These are phyloP conservation scores for Syzygium grande DNA, from an alignment of 345 rosid genomes.

Conservation along the genomic window DNA sequence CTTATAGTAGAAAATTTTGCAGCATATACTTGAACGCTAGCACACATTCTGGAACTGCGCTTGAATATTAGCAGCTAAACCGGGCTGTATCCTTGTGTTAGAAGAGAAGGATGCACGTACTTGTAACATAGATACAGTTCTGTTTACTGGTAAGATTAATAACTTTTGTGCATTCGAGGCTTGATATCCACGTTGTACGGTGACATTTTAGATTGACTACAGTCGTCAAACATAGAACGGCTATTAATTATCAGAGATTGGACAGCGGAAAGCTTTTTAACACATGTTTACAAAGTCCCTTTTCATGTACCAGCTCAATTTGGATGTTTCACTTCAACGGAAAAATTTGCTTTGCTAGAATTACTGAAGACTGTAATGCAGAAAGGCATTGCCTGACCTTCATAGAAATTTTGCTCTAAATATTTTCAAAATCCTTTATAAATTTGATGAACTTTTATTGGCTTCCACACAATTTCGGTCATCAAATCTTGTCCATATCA, in stretches of 20 bases:
- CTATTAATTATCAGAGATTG: neutral
- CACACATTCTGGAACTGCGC: neutral
- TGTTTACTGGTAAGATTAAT: neutral
- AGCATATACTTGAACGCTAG: neutral
- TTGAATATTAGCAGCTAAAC: neutral
- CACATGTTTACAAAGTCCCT: neutral
- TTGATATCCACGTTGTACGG: neutral
- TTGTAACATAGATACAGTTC: neutral
- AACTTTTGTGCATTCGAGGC: neutral
- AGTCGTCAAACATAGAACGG: neutral
- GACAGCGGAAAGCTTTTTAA: neutral
- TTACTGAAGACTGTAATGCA: neutral
- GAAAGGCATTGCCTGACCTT: neutral
- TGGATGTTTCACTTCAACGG: neutral
- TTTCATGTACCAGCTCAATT: neutral
- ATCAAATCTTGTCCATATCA: no score
- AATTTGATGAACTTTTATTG: no score
- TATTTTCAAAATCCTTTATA: no score
- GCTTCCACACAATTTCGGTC: no score
- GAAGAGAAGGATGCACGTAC: neutral
- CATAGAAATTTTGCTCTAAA: no score
- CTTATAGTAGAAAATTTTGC: neutral
- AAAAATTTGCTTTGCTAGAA: neutral
- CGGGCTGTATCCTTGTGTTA: neutral
- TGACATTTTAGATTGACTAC: neutral